Conservation (phyloP, 305 asterid species). For the Caryopteris hybrid region DNA sequence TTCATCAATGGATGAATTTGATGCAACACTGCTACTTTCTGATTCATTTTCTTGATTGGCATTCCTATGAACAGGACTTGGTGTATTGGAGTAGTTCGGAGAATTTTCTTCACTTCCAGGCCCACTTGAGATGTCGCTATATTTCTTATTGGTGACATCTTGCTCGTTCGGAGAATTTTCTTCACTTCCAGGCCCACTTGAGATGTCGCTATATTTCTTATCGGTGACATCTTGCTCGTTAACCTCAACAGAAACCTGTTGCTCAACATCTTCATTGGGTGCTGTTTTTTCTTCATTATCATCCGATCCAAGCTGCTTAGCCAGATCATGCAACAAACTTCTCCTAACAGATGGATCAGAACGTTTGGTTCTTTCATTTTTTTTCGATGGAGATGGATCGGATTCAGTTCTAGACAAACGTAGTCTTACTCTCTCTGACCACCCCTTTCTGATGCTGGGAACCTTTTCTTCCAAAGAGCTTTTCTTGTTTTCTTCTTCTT, state of each 20-base stretch:
- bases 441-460: constrained; percentile 47
- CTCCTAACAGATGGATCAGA: constrained; percentile 58
- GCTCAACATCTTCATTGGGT: constrained; percentile 18
- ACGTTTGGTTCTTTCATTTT: constrained; percentile 32
- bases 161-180: constrained; percentile 45
- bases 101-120: constrained; percentile 49
- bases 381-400: constrained; percentile 52
- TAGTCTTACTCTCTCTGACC: constrained; percentile 70
- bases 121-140: constrained; percentile 24
- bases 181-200: constrained; percentile 38
- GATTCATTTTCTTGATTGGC: constrained; percentile 38
- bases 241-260: constrained; percentile 24
- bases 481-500: constrained; percentile 58
- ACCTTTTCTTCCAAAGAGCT: constrained; percentile 30
- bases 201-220: constrained; percentile 27
- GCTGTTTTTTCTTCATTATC: constrained; percentile 32
- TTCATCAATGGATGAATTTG: constrained; percentile 58
- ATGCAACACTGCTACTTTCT: constrained; percentile 77
- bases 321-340: constrained; percentile 76
- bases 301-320: constrained; percentile 59
- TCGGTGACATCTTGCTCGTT: constrained; percentile 9
- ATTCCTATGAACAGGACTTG: constrained; percentile 34
- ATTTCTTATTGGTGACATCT: too few relatives aligned
- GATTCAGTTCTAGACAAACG: constrained; percentile 68
- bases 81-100: constrained; percentile 41